Conservation (phyloP, 495 filamentous ascomycete species). For the Aspergillus affinis region DNA sequence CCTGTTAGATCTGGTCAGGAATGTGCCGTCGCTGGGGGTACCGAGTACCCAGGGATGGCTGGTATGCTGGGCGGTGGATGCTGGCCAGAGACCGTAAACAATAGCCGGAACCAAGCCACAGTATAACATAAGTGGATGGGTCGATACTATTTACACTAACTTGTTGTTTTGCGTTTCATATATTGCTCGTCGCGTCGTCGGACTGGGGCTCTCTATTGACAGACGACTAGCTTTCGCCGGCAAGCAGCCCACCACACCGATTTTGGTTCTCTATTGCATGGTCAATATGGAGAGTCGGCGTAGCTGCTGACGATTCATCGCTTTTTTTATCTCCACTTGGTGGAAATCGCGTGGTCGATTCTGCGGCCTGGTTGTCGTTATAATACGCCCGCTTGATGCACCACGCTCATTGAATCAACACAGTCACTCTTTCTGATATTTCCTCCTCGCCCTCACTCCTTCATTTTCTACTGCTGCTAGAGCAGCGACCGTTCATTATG, state of each 20-base stretch:
- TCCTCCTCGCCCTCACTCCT: neutral
- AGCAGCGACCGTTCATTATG: constrained; percentile 23
- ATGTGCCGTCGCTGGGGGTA: neutral
- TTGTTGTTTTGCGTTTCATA: neutral
- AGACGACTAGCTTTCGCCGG: neutral
- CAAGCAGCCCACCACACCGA: neutral
- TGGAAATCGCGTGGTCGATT: neutral
- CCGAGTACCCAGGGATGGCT: neutral
- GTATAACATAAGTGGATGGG: neutral
- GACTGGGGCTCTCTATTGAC: neutral
- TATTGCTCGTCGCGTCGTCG: neutral
- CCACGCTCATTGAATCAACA: neutral
- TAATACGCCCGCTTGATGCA: neutral
- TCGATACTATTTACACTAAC: neutral
- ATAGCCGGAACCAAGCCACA: neutral
- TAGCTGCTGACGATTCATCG: neutral
- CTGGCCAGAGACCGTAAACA: neutral
- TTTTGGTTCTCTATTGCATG: neutral
- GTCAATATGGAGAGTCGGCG: neutral
- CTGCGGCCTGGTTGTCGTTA: neutral
- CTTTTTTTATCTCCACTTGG: neutral
- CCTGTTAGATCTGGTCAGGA: neutral
- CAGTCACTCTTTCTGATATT: neutral
- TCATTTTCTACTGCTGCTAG: neutral
- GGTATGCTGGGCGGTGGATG: neutral